Conservation (phyloP, 2,329 filamentous ascomycete genomes). For the Amauroascus niger region DNA sequence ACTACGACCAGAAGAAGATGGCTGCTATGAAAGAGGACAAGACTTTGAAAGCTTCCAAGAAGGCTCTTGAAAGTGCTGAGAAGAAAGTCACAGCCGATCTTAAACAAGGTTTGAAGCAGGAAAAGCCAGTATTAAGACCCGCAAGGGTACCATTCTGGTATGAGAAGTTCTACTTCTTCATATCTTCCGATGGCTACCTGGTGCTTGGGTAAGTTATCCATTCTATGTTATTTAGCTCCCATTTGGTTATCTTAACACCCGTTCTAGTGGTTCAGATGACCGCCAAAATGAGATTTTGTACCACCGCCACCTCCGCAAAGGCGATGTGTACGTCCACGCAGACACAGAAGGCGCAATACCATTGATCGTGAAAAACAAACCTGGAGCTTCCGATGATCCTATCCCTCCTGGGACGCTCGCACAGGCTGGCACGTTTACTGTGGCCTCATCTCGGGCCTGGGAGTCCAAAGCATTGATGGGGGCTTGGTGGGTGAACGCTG, state of each 20-base stretch:
- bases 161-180: conserved; percentile 92
- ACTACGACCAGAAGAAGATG: conserved; percentile 78
- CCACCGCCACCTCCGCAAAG: conserved; percentile 70
- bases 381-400: conserved; percentile 65
- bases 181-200: conserved; percentile 90
- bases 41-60: conserved; percentile 68
- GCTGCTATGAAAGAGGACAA: conserved; percentile 82
- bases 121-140: conserved; percentile 76
- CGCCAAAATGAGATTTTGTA: conserved; percentile 92
- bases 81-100: conserved; percentile 78
- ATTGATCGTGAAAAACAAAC: conserved; percentile 85
- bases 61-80: conserved; percentile 80
- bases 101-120: conserved; percentile 79
- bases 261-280: conserved; percentile 59
- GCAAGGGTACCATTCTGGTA: conserved; percentile 86
- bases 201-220: conserved; percentile 53
- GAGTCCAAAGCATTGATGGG: conserved; percentile 93
- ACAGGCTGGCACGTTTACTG: conserved; percentile 75
- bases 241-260: conserved; percentile 5
- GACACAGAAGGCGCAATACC: conserved; percentile 74
- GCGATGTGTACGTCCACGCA: conserved; percentile 85
- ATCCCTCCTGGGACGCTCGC: conserved; percentile 85
- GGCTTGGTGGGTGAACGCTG: conserved; percentile 87
- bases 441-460: conserved; percentile 84
- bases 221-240: neutral